phyloP scores from a whole-genome alignment of 176 grass and related monocot genomes.

The Sorghum bicolor region DNA sequence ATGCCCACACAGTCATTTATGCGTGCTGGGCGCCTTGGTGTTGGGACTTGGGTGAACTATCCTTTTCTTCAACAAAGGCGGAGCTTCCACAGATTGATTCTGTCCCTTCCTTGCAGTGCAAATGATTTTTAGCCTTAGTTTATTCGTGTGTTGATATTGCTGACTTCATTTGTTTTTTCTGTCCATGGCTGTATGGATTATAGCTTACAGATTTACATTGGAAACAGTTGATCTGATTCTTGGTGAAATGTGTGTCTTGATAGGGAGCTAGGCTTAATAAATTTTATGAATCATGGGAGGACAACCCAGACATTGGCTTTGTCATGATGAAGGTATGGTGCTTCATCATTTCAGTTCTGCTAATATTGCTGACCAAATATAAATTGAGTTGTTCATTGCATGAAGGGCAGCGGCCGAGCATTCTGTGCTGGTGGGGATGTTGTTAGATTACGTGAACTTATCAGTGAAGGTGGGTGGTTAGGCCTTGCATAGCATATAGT shows the following conservation, averaged over 20 bases:
- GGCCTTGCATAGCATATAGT: neutral
- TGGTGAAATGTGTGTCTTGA: constrained; percentile 26
- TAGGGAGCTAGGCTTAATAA: constrained; percentile 77
- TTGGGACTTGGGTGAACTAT: neutral
- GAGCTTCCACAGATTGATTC: neutral
- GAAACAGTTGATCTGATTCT: neutral
- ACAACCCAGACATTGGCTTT: constrained; percentile 88
- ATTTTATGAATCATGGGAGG: constrained; percentile 92
- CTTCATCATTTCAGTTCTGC: constrained; percentile 24
- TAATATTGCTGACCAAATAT: constrained; percentile 15
- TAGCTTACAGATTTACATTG: neutral
- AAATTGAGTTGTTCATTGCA: constrained; percentile 41
- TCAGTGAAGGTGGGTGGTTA: constrained; percentile 52
- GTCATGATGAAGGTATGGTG: constrained; percentile 91
- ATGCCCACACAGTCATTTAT: neutral
- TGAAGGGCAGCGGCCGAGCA: constrained; percentile 74
- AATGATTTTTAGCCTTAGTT: neutral
- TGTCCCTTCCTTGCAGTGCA: neutral
- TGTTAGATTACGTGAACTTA: constrained; percentile 39
- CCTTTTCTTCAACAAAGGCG: neutral
- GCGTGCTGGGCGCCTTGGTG: neutral
- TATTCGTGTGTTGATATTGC: neutral
- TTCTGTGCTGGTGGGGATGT: constrained; percentile 83
- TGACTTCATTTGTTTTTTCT: neutral
- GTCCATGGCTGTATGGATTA: neutral